Evolutionary conservation across 2,329 filamentous ascomycete genomes (phyloP), one percentile per base, ranked within the genome.

Genomic region (Exserohilum rostratum): DNA sequence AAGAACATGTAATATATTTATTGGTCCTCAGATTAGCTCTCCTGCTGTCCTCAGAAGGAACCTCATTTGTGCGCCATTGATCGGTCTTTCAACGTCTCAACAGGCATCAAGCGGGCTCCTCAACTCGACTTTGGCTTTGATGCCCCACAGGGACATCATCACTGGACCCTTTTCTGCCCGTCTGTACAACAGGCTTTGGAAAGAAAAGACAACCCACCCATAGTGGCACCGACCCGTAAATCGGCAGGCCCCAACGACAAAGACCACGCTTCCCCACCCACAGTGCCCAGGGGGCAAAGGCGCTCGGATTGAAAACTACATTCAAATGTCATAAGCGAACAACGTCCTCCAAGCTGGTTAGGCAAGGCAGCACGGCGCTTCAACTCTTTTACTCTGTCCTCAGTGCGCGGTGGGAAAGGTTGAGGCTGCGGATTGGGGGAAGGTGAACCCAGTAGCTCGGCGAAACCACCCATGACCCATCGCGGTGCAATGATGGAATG

Each of bases 271-370:
- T 55, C 62, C 61, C 64, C 62, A 63, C 63, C 50, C 39, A 42
- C 60, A 48, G 34, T 56, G 45, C 59, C 48, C 17, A 31, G 45
- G 56, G 34, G 57, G 43, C 48, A 62, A 60, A 62, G 60, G 64
- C 69, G 69, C 69, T 72, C 64, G 59, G 69, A 72, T 72, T 72
- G 69, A 72, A 72, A 72, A 72, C 69, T 72, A 72, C 68, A 46
- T 59, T 54, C 64, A 54, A 15, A 35, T 53, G 57, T 71, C 69
- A 72, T 55, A 39, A 72, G 68, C 69, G 55, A 49, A 59, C 65
- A 49, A 35, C 58, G 54, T 57, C 55, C 51, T 60, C 54, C 55
- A 56, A 54, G 49, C 58, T 52, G 51, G n/a, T 50, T 11, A 46
- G 44, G 51, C 45, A 51, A 60, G 54, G 50, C 22, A 53, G 44